Evolutionary conservation across 2,329 filamentous ascomycete genomes (phyloP), one percentile per base, ranked within the genome.

Genomic region (Hymenoscyphus occultus): DNA sequence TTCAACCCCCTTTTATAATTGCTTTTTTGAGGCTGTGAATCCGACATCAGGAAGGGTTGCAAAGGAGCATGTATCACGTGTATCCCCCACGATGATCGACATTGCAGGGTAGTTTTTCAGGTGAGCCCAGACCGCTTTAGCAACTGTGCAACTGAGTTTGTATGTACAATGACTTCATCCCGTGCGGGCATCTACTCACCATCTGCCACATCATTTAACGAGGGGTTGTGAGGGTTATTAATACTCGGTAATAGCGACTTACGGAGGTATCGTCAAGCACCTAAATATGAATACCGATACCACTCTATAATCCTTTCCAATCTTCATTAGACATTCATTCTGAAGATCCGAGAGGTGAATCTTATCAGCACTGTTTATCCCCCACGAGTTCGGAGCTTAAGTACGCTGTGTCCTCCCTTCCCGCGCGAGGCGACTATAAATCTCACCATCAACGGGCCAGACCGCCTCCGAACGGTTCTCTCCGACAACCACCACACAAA

Each of bases 151-250:
- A 54, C 48, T 4, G 22, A 28, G 13, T 54, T 28, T 54, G n/a
- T 31, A 54, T 54, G 48, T 28, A 54, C 22, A 54, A 54, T 54
- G 48, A 54, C 48, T 54, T 54, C 48, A 54, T 54, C 48, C 48
- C 48, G 48, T 54, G 22, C 19, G n/a, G 19, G 19, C 48, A 22
- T 54, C 48, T 28, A 54, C 19, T 54, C 19, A 28, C 19, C 48
- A 22, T 28, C 48, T 22, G 48, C 48, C 48, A 54, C 48, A 54
- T 28, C 45, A 51, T 51, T 51, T 19, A 48, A 45, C n/a, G 45
- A 19, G 12, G 7, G n/a, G 22, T 51, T 19, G 28, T 28, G 28
- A 28, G 28, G 28, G 28, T 28, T 28, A 28, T 28, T 2, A 28
- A 28, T 28, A 28, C 28, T 28, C 28, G 28, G 28, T 28, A 28